Percentiles rank a stretch among this genome's conserved stretches.
Conservation (phyloP, 2,329 filamentous ascomycete genomes). For the Fusarium irregulare region DNA sequence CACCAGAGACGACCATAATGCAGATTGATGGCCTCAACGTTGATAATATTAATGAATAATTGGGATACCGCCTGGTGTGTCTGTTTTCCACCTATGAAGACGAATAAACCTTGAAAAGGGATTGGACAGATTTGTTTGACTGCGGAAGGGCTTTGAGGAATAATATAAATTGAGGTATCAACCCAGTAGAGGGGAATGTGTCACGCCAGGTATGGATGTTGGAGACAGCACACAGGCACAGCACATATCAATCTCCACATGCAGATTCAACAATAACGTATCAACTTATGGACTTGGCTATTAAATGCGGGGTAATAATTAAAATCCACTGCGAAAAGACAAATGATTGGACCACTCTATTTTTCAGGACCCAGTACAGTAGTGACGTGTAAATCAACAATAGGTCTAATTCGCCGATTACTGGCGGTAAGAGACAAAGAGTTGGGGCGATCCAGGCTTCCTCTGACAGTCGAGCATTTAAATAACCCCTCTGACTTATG, state of each 20-base stretch:
- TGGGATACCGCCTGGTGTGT: not conserved
- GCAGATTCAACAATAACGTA: not conserved
- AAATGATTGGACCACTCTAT: not conserved
- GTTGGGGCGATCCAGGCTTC: not conserved
- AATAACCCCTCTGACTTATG: too few relatives aligned
- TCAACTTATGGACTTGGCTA: not conserved
- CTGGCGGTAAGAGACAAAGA: not conserved
- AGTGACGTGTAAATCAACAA: not conserved
- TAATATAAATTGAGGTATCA: not conserved
- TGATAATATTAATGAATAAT: not conserved
- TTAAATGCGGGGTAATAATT: not conserved
- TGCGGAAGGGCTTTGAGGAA: not conserved
- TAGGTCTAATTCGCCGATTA: not conserved
- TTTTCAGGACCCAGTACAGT: not conserved
- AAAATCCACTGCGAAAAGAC: not conserved
- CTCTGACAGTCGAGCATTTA: too few relatives aligned
- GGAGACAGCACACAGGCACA: not conserved
- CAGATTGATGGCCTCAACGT: not conserved
- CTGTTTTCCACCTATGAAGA: not conserved
- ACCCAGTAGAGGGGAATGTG: not conserved
- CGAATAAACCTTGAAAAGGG: not conserved
- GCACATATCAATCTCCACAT: conserved; percentile 1
- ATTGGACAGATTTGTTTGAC: not conserved
- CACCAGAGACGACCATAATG: conserved; percentile 4
- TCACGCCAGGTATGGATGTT: not conserved